Evolutionary conservation across 495 filamentous ascomycete species (phyloP).

Genomic region (Penicillium psychrofluorescens): DNA sequence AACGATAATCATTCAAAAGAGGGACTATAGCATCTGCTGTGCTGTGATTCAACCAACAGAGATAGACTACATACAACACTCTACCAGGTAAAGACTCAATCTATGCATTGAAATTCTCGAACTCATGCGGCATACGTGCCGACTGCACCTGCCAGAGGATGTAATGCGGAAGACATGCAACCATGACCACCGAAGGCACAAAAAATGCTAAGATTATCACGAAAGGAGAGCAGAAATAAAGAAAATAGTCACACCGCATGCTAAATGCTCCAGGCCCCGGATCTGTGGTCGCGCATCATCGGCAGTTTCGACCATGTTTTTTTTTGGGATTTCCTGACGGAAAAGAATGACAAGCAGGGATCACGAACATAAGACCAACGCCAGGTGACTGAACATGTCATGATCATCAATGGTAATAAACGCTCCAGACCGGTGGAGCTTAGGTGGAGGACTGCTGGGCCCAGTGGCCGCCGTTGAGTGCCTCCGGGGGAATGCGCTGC

Average conservation of each 20-base stretch:
- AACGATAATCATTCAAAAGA: too few species aligned
- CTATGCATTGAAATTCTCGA: not conserved
- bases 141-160: constrained; percentile 1
- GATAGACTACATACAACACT: too few species aligned
- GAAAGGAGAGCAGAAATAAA: constrained; percentile 14
- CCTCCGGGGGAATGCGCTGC: constrained; percentile 71
- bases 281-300: constrained; percentile 18
- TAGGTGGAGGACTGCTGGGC: constrained; percentile 33
- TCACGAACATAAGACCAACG: constrained; percentile 25
- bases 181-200: constrained; percentile 6
- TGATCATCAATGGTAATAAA: constrained; percentile 17
- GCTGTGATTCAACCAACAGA: too few species aligned
- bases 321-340: constrained; percentile 11
- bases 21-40: too few species aligned
- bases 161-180: constrained; percentile 8
- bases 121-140: too few species aligned
- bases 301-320: constrained; percentile 13
- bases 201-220: not conserved
- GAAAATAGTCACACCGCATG: constrained; percentile 36
- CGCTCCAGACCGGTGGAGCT: constrained; percentile 18
- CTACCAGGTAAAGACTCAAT: not conserved
- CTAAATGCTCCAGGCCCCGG: constrained; percentile 33
- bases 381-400: constrained; percentile 32
- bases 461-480: constrained; percentile 42
- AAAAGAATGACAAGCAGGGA: constrained; percentile 8